Percentiles rank a stretch among this genome's conserved stretches.
Conservation (phyloP, 116 monocot genomes). For the Dioscorea cayenensis region DNA sequence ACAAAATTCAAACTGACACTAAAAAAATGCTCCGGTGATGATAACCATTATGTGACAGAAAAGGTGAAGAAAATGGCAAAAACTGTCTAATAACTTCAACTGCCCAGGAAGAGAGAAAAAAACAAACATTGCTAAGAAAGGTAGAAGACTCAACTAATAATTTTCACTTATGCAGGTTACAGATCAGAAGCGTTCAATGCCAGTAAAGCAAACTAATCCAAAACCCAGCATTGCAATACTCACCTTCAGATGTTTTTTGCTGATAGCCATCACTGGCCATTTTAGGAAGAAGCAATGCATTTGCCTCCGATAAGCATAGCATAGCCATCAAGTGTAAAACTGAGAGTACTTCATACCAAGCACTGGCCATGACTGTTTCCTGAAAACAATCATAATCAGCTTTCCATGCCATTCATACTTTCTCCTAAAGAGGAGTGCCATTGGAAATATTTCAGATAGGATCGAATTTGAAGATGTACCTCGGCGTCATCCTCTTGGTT, state of each 20-base stretch:
- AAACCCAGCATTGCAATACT: neutral
- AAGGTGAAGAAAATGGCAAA: too few relatives aligned
- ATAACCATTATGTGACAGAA: too few relatives aligned
- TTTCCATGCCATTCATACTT: neutral
- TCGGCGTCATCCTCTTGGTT: slow-evolving; percentile 72
- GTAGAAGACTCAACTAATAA: too few relatives aligned
- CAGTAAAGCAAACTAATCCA: too few relatives aligned
- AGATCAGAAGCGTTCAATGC: too few relatives aligned
- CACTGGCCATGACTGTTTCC: slow-evolving; percentile 73
- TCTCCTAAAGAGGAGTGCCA: neutral
- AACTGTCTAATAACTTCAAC: too few relatives aligned
- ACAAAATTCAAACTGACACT: neutral
- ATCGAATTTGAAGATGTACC: slow-evolving; percentile 19
- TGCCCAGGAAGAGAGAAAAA: too few relatives aligned
- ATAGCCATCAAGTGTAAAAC: slow-evolving; percentile 89
- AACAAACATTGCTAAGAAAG: too few relatives aligned
- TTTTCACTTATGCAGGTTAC: too few relatives aligned
- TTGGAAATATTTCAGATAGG: neutral
- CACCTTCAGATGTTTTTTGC: slow-evolving; percentile 75
- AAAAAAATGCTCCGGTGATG: too few relatives aligned
- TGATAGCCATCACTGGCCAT: slow-evolving; percentile 51
- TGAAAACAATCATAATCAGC: slow-evolving; percentile 16
- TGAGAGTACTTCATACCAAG: slow-evolving; percentile 88
- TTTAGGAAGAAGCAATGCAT: slow-evolving; percentile 69
- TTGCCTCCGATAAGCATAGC: slow-evolving; percentile 74